Base-by-base conservation (phyloP, 2,329 filamentous ascomycete species). In the Spiromastix sp. region DNA sequence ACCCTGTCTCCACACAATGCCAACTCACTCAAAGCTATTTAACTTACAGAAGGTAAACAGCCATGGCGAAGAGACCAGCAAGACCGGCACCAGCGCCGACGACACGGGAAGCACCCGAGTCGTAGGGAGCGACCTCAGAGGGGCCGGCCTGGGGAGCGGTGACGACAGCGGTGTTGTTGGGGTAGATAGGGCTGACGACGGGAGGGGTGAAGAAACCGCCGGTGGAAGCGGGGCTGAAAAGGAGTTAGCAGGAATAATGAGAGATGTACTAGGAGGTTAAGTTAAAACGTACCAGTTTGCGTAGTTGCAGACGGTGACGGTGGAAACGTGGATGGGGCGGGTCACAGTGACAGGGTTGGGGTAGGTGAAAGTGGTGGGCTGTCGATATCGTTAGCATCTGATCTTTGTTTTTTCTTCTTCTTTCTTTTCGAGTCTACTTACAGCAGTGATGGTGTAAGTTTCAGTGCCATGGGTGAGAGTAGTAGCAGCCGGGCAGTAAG, bases 401-500 rank as follows among this genome's bases (percentile, higher is more conserved):
- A n/a, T n/a, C n/a, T n/a, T n/a, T n/a, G n/a, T n/a, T n/a, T n/a
- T n/a, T n/a, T n/a, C n/a, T n/a, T n/a, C n/a, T n/a, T n/a, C n/a
- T n/a, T n/a, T n/a, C n/a, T n/a, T n/a, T n/a, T n/a, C n/a, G n/a
- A n/a, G n/a, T 7, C 7, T 24, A 42, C 67, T 41, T 66, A 74
- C 72, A 64, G 71, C 65, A 46, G 77, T 77, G 62, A 85, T 67
- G 50, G 72, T 79, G 71, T 81, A 82, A 63, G 78, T 82, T 58
- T 71, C 67, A 61, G 61, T 66, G 56, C 70, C 72, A 64, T 80
- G 68, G 52, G 71, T 72, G 60, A 84, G 61, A 49, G 66, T 60
- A 49, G 80, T 84, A 46, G 80, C 59, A 47, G 55, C 67, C 15
- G 81, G 79, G 75, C 81, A 85, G 74, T 70, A 83, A 55, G 80